Evolutionary conservation across 2,329 filamentous ascomycete species (phyloP).

Genomic region (Aspergillus melleus): DNA sequence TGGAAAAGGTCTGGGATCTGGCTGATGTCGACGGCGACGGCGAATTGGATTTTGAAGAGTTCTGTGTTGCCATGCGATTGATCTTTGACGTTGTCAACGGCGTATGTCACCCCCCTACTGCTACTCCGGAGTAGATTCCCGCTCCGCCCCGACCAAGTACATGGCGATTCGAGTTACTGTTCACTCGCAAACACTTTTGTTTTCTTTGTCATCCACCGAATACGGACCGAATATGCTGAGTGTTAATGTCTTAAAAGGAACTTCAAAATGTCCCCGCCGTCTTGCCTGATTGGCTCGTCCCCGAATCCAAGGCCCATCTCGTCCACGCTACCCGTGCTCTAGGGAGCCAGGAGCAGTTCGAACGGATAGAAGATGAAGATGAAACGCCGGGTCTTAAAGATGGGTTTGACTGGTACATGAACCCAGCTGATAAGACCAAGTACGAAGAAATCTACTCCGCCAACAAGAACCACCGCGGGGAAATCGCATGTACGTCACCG

Average conservation of each 20-base stretch:
- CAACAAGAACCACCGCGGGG: slow-evolving; percentile 82
- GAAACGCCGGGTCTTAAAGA: slow-evolving; percentile 85
- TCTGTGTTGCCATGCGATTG: slow-evolving; percentile 96
- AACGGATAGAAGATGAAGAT: slow-evolving; percentile 74
- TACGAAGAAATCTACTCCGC: slow-evolving; percentile 98
- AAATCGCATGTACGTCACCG: slow-evolving; percentile 67
- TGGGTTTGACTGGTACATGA: slow-evolving; percentile 99
- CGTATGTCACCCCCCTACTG: slow-evolving; percentile 52
- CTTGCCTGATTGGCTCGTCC: slow-evolving; percentile 94
- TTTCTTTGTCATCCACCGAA: not conserved
- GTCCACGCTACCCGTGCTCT: slow-evolving; percentile 81
- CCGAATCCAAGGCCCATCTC: slow-evolving; percentile 89
- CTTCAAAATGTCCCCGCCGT: slow-evolving; percentile 81
- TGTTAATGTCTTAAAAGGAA: slow-evolving; percentile 57
- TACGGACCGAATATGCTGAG: not conserved
- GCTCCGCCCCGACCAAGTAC: not conserved
- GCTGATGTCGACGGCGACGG: slow-evolving; percentile 97
- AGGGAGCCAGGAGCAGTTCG: slow-evolving; percentile 77
- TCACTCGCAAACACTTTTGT: slow-evolving; percentile 1
- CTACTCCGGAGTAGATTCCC: not conserved
- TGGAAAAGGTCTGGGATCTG: slow-evolving; percentile 97
- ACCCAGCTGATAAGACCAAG: slow-evolving; percentile 81
- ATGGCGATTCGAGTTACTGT: not conserved
- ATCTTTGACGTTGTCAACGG: slow-evolving; percentile 98
- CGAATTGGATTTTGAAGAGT: slow-evolving; percentile 98